Evolutionary conservation across 768 basidiomycete species (phyloP), one percentile per base, ranked within the genome.

Genomic region (Hypholoma fasciculare): DNA sequence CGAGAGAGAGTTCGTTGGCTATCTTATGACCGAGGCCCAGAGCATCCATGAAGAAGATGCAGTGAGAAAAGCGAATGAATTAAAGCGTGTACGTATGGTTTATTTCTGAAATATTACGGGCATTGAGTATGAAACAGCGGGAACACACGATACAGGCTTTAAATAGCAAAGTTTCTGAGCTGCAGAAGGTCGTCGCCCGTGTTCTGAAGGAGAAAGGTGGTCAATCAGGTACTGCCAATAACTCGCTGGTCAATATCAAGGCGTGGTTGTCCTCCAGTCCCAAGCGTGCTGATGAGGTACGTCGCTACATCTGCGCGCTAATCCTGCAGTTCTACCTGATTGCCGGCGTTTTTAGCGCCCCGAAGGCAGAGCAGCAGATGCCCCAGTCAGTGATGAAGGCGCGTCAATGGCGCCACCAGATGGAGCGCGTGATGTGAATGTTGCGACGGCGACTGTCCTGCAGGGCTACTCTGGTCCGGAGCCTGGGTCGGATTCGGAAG

Each of bases 21-120:
- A 72, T 49, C 62, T 87, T 30, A 73, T 82, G 61, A 70, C 71
- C 40, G 68, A 78, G 48, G 75, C 81, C 14, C 74, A 79, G 51
- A 73, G 75, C 11, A 68, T 80, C 19, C 78, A 85, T 61, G 85
- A 84, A 59, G 77, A 84, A 52, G 79, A 81, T 16, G 71, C 80
- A 38, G 76, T 85, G 30, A 75, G 72, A 23, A 85, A 85, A 65
- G 74, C 74, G 52, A 84, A 86, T 61, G 84, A 86, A 54, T 74
- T 87, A 27, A 79, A 78, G 58, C 74, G 79, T 60, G 85, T 85
- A 59, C 43, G 74, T 69, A 26, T 7, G n/a, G 5, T 7, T 6
- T 20, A 20, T 47, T 37, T 37, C 43, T 19, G 30, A 47, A 8
- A 20, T 5, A 9, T 34, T 54, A 40, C 23, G 26, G 23, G 11